Evolutionary conservation across 345 rosid species (phyloP), one percentile per base, ranked within the genome.

Genomic region (Barbarea vulgaris): DNA sequence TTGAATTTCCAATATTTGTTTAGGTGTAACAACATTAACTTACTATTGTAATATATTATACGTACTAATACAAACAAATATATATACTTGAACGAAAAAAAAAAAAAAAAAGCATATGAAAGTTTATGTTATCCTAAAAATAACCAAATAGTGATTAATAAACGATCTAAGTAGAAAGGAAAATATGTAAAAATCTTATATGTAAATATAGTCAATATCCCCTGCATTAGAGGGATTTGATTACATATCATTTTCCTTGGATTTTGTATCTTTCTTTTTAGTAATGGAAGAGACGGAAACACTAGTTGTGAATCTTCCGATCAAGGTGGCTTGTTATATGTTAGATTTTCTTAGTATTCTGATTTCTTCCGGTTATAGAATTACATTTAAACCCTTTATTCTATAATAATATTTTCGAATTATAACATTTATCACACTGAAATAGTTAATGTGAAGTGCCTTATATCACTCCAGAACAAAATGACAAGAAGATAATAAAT

Each of bases 171-270:
- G 27, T 39, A 63, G 34, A 34, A 10, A 60, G 37, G 14, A 9
- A 55, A 33, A 22, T 0, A 12, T 4, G 13, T 58, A 19, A 9
- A 15, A n/a, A 22, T 71, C 34, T 46, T 70, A 18, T 48, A 54
- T 64, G 25, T 54, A 30, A 21, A 33, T n/a, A 55, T 64, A 56
- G 58, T 74, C 33, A 33, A 9, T 66, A 14, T 33, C 72, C 7
- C 72, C 7, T 74, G 41, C 33, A 36, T 13, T 74, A 33, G 66
- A 57, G 67, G 72, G 51, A 44, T 56, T 66, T 64, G 66, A 66
- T 58, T 58, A 36, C 51, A 46, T 74, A 57, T 57, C 59, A 46
- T 57, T 47, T 75, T 37, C 41, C 2, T 59, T 59, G 14, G 48
- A 41, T 64, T 64, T 65, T 57, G 55, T 65, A 56, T 74, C 22